phyloP scores from a whole-genome alignment of 352 stramenopile genomes.

The Phytophthora aleatoria region DNA sequence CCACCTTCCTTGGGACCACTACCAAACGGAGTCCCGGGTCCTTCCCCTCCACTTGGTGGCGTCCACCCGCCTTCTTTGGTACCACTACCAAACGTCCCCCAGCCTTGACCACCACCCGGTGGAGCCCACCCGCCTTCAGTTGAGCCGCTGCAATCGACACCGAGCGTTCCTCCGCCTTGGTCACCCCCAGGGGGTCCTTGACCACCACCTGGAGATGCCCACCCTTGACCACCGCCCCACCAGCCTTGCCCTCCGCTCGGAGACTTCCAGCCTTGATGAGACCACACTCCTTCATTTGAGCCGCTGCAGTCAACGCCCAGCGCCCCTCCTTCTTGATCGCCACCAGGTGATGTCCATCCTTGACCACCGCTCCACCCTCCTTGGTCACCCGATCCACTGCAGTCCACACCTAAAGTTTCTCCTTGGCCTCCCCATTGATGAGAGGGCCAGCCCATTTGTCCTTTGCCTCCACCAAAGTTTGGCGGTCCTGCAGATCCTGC shows the following conservation, averaged over 20 bases:
- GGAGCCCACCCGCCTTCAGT: neutral
- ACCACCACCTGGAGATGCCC: neutral
- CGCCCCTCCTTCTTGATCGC: neutral
- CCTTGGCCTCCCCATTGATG: neutral
- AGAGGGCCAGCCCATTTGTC: neutral
- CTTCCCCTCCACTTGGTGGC: neutral
- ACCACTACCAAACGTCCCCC: neutral
- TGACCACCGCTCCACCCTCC: neutral
- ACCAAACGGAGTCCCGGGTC: neutral
- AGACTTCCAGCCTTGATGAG: neutral
- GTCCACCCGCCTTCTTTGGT: neutral
- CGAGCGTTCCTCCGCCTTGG: neutral
- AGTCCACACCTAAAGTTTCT: neutral
- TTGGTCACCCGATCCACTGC: neutral
- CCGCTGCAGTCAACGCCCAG: neutral
- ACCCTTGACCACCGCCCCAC: neutral
- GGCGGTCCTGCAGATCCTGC: neutral
- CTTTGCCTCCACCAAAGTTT: neutral
- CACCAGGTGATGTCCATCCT: neutral
- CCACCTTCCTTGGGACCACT: neutral
- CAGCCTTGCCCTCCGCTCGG: neutral
- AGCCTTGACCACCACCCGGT: conserved; percentile 1
- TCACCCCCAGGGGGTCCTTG: neutral
- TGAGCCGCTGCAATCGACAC: conserved; percentile 8
- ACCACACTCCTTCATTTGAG: neutral